Evolutionary conservation across 106 monocot species (phyloP).

Genomic region (Dendrobium chrysotoxum): DNA sequence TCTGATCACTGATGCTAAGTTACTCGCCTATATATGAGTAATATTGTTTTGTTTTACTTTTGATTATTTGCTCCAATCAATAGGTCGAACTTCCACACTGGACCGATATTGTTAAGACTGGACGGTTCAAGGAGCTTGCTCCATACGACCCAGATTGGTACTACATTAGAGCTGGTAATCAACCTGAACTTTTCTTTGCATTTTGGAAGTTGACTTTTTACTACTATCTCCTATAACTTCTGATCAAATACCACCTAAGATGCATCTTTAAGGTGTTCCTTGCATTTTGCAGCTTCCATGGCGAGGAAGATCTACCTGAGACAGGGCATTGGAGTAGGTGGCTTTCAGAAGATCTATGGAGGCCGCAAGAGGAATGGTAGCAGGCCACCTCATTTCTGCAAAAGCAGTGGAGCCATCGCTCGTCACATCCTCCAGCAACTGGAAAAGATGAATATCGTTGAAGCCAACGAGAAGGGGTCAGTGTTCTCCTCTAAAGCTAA

Average conservation of each 20-base stretch:
- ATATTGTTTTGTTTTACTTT: not conserved
- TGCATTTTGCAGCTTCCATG: constrained; percentile 24
- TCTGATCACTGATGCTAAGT: too few species aligned
- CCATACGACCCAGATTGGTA: constrained; percentile 38
- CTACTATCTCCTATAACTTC: not conserved
- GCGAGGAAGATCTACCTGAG: constrained; percentile 40
- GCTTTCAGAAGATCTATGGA: constrained; percentile 42
- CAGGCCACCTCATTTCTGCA: constrained; percentile 70
- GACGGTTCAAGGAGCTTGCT: constrained; percentile 34
- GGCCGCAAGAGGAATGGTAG: constrained; percentile 43
- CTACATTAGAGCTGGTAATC: constrained; percentile 29
- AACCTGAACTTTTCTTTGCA: not conserved
- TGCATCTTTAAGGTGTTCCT: not conserved
- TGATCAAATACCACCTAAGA: not conserved
- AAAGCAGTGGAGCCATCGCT: constrained; percentile 68
- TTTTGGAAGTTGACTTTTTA: not conserved
- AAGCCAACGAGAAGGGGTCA: constrained; percentile 45
- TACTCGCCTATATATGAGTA: too few species aligned
- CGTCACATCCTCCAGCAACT: constrained; percentile 58
- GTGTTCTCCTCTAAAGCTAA: not conserved
- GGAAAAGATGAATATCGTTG: constrained; percentile 52
- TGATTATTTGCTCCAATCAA: not conserved
- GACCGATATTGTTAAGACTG: constrained; percentile 39
- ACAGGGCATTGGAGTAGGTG: constrained; percentile 37
- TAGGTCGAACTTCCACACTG: constrained; percentile 33